phyloP scores from a whole-genome alignment of 371 early-diverging fungal genomes.

The Mortierella polycephala region DNA sequence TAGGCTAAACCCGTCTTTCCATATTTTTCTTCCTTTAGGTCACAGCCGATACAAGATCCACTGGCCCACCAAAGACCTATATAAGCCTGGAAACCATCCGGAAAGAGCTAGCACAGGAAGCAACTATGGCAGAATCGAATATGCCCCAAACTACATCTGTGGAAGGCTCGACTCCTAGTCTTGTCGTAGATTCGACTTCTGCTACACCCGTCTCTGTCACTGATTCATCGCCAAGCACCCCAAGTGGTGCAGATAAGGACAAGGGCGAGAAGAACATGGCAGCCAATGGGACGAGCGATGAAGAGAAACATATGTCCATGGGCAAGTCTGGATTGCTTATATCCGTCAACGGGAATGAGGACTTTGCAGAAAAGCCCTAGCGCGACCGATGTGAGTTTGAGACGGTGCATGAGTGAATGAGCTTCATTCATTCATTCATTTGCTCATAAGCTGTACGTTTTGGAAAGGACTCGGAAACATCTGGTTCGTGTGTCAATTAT shows the following conservation, averaged over 20 bases:
- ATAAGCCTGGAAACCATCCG: conserved; percentile 31
- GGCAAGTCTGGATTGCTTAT: conserved; percentile 27
- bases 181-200: conserved; percentile 20
- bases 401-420: background rate
- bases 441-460: no score
- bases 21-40: conserved; percentile 7
- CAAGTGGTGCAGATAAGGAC: background rate
- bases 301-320: background rate
- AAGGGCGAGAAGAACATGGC: background rate
- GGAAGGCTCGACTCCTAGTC: conserved; percentile 15
- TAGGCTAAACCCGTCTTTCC: background rate
- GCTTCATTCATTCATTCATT: no score
- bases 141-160: background rate
- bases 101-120: conserved; percentile 27
- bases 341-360: conserved; percentile 32
- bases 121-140: background rate
- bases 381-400: background rate
- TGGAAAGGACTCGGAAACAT: no score
- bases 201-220: conserved; percentile 22
- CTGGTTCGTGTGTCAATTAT: no score
- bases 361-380: background rate
- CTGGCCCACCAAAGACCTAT: conserved; percentile 18
- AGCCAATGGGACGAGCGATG: background rate
- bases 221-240: conserved; percentile 18
- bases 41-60: conserved; percentile 14